Evolutionary conservation across 257 asterid species (phyloP), one percentile per base, ranked within the genome.

Genomic region (Gentiana straminea): DNA sequence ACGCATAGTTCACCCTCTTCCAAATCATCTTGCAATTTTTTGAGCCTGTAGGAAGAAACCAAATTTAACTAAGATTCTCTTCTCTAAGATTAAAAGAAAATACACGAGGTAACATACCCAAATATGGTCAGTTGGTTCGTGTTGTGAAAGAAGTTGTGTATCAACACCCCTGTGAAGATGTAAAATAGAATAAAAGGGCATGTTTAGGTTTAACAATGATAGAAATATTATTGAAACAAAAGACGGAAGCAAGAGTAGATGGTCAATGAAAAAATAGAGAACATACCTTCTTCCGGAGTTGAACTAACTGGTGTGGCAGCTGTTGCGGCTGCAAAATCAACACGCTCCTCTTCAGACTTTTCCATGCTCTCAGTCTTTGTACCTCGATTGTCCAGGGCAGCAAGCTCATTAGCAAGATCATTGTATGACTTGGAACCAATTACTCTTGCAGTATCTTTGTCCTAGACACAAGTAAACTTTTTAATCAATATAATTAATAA

Each of bases 241-340:
- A 50, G 5, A 60, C 8, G 13, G 33, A 49, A 51, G 8, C 46
- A 34, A 67, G 38, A 35, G 39, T 15, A 15, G 52, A 62, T 49
- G 39, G 4, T 36, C 52, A 4, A 13, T 46, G 5, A 4, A 1
- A 2, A 47, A 51, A 13, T 33, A 11, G 47, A 9, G 33, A 35
- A 4, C 36, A 33, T 75, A 92, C 98, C 97, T 83, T 88, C 84
- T 70, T 68, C 75, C 24, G 60, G 35, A 59, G 90, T 77, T 66
- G 98, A 43, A 92, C 84, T 58, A n/a, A 95, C 97, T 54, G 85
- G 86, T 66, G 95, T 63, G 61, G 98, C 97, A 65, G 96, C 85
- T 49, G 98, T 91, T 52, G 98, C 86, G 62, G 98, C 98, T 59
- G 67, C 95, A 73, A 92, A 92, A 75, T 92, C 98, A 75, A 92